Evolutionary conservation across 2,329 filamentous ascomycete genomes (phyloP), one percentile per base, ranked within the genome.

Genomic region (Fusarium anguioides): DNA sequence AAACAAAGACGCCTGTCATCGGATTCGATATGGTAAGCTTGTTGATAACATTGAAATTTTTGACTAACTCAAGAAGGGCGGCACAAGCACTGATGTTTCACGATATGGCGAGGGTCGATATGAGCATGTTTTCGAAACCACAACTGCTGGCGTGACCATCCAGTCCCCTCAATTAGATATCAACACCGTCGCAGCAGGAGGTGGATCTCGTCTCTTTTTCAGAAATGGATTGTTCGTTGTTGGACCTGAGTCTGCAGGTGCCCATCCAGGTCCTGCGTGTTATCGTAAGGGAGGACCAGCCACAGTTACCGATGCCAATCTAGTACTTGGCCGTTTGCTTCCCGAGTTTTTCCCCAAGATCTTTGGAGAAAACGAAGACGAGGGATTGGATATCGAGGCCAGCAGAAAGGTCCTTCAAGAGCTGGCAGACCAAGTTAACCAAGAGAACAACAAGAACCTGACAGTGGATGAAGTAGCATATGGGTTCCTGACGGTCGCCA

Each of bases 281-380:
- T 97, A 97, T 77, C 87, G 94, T 29, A 97, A 97, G 77, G 92
- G 91, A 0, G 94, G 94, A 0, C 94, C 94, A 6, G 84, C 94
- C 6, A 96, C 94, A 0, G 94, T 97, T n/a, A 97, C 94, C 0
- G 94, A 97, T 75, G 94, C 94, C 3, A 97, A 97, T 70, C 78
- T 97, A 8, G 93, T 93, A 71, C 87, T 97, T 0, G 94, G 94
- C 0, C 86, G 94, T 36, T 82, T 98, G 6, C 80, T 97, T 3
- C 94, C 94, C 0, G 92, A 96, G 64, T 97, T 96, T 82, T 97
- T 97, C 74, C 94, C 94, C 1, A 95, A 94, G 76, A 97, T 98
- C 60, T 97, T 98, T 72, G 95, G 95, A 42, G 91, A 93, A 76
- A 91, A 94, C 41, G 94, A 97, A 75, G 85, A 97, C 57, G 87